Evolutionary conservation across 2,329 filamentous ascomycete genomes (phyloP).

Genomic region (Dothistroma pini): DNA sequence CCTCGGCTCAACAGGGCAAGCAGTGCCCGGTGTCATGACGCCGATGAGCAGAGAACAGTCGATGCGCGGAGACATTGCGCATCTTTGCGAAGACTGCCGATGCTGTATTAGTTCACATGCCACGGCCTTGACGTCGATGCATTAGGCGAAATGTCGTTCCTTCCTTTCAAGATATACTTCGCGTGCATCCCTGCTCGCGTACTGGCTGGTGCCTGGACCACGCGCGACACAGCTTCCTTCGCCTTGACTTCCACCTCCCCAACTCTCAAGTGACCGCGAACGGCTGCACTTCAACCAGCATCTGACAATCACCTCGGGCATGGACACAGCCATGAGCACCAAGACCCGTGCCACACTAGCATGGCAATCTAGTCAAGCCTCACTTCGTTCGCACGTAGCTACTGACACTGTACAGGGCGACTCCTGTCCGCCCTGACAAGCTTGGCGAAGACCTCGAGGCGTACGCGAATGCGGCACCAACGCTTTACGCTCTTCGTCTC

Average conservation of each 20-base stretch:
- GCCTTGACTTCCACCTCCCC: not conserved
- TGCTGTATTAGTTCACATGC: not conserved
- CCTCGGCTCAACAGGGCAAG: no score
- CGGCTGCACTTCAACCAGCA: no score
- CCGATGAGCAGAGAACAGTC: no score
- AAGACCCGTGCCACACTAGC: not conserved
- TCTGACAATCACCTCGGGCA: no score
- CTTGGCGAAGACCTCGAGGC: slow-evolving; percentile 12
- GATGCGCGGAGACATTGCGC: not conserved
- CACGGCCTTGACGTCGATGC: not conserved
- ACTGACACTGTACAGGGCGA: slow-evolving; percentile 12
- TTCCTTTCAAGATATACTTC: not conserved
- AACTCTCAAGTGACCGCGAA: not conserved
- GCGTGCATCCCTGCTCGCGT: not conserved
- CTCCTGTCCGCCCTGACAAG: slow-evolving; percentile 18
- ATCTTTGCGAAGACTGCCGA: not conserved
- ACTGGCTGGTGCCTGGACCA: not conserved
- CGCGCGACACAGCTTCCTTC: not conserved
- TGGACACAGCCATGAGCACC: not conserved
- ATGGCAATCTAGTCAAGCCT: not conserved
- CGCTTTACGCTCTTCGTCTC: slow-evolving; percentile 15
- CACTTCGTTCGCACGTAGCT: not conserved
- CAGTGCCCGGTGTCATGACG: no score
- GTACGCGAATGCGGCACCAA: slow-evolving; percentile 12
- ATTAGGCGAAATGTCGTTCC: not conserved